phyloP scores from a whole-genome alignment of 805 yeast species.

The Jamesozyma lodderae region DNA sequence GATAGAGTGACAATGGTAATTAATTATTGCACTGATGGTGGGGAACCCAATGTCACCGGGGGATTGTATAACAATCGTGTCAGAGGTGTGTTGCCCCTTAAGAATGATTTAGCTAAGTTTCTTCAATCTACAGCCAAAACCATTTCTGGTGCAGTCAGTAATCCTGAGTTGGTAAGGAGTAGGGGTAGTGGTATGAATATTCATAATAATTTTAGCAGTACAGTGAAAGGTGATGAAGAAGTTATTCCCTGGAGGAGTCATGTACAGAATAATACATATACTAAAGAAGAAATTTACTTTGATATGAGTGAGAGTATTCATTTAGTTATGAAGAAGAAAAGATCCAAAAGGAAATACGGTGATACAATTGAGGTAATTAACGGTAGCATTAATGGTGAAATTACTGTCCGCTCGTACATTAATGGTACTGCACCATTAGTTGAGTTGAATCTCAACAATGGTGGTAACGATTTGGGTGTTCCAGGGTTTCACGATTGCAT shows the following conservation, averaged over 20 bases:
- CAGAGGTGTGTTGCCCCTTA: conserved; percentile 56
- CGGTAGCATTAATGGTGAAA: conserved; percentile 48
- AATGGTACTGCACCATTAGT: conserved; percentile 65
- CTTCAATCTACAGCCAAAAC: conserved; percentile 31
- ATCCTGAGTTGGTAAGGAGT: not conserved
- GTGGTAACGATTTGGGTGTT: conserved; percentile 40
- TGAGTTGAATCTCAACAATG: conserved; percentile 43
- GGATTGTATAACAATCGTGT: conserved; percentile 42
- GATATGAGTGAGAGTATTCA: conserved; percentile 65
- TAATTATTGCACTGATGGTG: conserved; percentile 71
- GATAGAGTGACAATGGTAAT: conserved; percentile 64
- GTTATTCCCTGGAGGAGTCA: conserved; percentile 67
- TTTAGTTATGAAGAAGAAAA: conserved; percentile 34
- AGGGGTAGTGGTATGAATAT: not conserved
- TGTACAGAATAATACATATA: conserved; percentile 55
- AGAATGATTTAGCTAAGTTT: conserved; percentile 28
- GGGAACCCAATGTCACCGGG: conserved; percentile 65
- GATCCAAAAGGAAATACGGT: not conserved
- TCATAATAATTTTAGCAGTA: not conserved
- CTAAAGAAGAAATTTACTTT: conserved; percentile 77
- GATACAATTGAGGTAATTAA: conserved; percentile 8
- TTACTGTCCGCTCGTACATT: conserved; percentile 58
- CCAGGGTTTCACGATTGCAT: conserved; percentile 71
- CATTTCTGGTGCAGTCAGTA: conserved; percentile 6
- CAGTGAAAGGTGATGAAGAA: conserved; percentile 14